phyloP scores from a whole-genome alignment of 2,329 filamentous ascomycete species.

The Colletotrichum sp. region DNA sequence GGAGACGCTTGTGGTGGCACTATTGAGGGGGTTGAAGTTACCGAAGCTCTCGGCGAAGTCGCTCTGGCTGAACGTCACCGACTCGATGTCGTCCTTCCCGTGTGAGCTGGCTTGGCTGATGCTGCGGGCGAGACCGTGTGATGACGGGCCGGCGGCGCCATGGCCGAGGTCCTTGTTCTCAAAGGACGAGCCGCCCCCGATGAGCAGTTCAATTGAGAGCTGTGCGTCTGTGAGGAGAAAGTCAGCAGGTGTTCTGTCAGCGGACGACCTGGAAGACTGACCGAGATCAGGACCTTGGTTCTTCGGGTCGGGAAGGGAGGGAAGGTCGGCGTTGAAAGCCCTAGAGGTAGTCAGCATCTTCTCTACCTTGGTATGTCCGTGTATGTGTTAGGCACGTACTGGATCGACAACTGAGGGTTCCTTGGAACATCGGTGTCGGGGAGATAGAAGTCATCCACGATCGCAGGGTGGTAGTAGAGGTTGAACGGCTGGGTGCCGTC shows the following conservation, averaged over 20 bases:
- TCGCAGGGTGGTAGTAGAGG: neutral
- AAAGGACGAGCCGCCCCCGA: neutral
- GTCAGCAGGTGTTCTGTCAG: neutral
- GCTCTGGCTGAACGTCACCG: neutral
- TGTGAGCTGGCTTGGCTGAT: constrained; percentile 10
- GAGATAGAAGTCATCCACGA: neutral
- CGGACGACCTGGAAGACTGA: neutral
- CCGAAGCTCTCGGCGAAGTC: neutral
- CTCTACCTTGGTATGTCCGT: neutral
- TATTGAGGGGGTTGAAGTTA: neutral
- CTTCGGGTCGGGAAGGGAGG: neutral
- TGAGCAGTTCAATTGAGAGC: neutral
- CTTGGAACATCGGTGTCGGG: neutral
- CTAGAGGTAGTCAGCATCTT: neutral
- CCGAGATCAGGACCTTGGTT: neutral
- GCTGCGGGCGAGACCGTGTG: neutral
- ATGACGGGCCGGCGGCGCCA: neutral
- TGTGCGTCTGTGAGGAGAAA: neutral
- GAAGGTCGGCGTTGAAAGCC: constrained; percentile 1
- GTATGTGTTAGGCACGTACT: neutral
- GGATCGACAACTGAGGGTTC: neutral
- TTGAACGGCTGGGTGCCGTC: neutral
- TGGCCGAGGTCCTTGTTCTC: neutral
- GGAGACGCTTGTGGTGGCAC: neutral
- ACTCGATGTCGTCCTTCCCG: neutral